Evolutionary conservation across 2,329 filamentous ascomycete genomes (phyloP), one percentile per base, ranked within the genome.

Genomic region (Monilinia fructigena): DNA sequence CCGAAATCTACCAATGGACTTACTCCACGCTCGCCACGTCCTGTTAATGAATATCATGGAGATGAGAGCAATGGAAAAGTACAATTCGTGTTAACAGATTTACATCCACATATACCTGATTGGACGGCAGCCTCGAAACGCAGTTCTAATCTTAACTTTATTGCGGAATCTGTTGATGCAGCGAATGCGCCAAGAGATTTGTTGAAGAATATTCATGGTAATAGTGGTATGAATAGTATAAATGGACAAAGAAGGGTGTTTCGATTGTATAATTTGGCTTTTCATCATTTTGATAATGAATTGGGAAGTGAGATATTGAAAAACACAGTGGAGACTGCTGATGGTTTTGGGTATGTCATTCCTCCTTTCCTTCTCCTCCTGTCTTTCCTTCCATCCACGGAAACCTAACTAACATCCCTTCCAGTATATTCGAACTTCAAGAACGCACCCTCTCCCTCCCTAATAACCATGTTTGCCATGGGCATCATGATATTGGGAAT

Each of bases 261-360:
- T 74, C 81, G 90, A 5, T 78, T 92, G 60, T 93, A 90, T 76
- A 90, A 89, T 74, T 80, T 92, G 2, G 85, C 89, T 1, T 93
- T 93, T 73, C 90, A 93, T 76, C 90, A 93, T 78, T 93, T 93
- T 71, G 83, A 87, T 68, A 87, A 92, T 72, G 77, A 78, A 4
- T 77, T 87, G 23, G 90, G 88, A 0, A 78, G 75, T 35, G 80
- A 81, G 11, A 88, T 92, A 40, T 75, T 93, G 42, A 80, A 80
- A 63, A 86, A 89, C 74, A 89, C 88, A 0, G 76, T 91, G 48
- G 80, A 85, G 71, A 90, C 85, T 0, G 83, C 85, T 63, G 83
- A 89, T 68, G 89, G 85, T 0, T 88, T 92, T 71, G 88, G 83
- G 79, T 81, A 70, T 71, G 76, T 40, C 55, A 38, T 40, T n/a